Evolutionary conservation across 768 basidiomycete genomes (phyloP).

Genomic region (Hygrophorus russula): DNA sequence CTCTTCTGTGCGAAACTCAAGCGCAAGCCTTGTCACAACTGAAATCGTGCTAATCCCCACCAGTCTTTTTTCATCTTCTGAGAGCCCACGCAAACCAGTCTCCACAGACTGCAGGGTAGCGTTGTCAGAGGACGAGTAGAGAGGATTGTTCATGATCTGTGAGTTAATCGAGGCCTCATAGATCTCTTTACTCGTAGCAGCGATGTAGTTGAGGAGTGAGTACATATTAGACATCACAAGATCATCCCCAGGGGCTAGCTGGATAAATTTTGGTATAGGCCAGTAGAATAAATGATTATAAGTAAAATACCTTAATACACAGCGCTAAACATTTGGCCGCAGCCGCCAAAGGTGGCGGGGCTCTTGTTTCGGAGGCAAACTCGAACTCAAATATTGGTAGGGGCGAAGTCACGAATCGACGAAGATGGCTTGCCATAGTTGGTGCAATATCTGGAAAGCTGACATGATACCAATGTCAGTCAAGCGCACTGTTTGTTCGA

Average conservation of each 20-base stretch:
- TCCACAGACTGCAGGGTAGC: conserved; percentile 48
- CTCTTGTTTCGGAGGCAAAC: conserved; percentile 60
- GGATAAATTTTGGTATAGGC: not conserved
- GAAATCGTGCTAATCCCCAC: conserved; percentile 88
- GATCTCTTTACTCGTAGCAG: conserved; percentile 71
- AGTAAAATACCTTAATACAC: conserved; percentile 59
- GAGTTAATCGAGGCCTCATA: conserved; percentile 38
- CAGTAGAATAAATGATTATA: not conserved
- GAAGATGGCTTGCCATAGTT: conserved; percentile 64
- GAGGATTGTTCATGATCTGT: conserved; percentile 29
- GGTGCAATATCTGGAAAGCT: conserved; percentile 79
- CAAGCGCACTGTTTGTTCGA: not conserved
- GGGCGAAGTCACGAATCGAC: conserved; percentile 83
- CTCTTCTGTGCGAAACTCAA: conserved; percentile 83
- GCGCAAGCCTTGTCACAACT: conserved; percentile 76
- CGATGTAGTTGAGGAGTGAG: conserved; percentile 87
- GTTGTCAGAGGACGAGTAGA: conserved; percentile 33
- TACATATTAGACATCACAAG: conserved; percentile 93
- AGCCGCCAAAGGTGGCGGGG: conserved; percentile 69
- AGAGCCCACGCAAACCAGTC: conserved; percentile 49
- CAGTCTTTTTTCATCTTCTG: conserved; percentile 76
- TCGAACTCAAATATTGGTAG: conserved; percentile 82
- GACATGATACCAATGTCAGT: not conserved
- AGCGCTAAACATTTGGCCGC: conserved; percentile 86
- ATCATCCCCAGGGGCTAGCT: conserved; percentile 83